These are phyloP conservation scores for Tetracladium setigerum DNA, from an alignment of 495 filamentous ascomycete genomes.

Conservation along the genomic window DNA sequence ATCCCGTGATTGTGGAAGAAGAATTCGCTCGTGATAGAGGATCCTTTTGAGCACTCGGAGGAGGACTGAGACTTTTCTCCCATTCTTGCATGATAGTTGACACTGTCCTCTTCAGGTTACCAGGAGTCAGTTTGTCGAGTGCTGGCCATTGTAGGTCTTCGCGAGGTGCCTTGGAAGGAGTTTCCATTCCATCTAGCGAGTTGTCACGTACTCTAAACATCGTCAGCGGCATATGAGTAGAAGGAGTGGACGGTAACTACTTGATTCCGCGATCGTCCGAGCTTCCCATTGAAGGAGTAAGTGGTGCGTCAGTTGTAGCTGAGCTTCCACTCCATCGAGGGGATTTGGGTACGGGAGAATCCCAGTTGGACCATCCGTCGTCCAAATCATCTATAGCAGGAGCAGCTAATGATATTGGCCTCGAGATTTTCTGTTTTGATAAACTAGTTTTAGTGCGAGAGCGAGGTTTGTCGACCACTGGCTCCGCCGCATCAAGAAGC, in stretches of 20 bases:
- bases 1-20: too few relatives aligned
- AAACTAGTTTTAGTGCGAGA: not conserved
- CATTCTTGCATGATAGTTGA: conserved; percentile 62
- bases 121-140: conserved; percentile 49
- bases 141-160: conserved; percentile 60
- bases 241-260: conserved; percentile 31
- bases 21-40: not conserved
- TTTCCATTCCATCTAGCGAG: conserved; percentile 9
- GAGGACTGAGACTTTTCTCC: conserved; percentile 39
- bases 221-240: conserved; percentile 9
- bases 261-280: conserved; percentile 45
- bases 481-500: conserved; percentile 26
- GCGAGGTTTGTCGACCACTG: conserved; percentile 9
- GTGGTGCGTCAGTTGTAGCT: conserved; percentile 21
- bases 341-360: conserved; percentile 44
- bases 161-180: conserved; percentile 19
- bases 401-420: conserved; percentile 25
- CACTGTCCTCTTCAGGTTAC: conserved; percentile 46
- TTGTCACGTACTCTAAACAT: conserved; percentile 38
- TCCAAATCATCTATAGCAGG: conserved; percentile 44
- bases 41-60: conserved; percentile 7
- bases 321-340: conserved; percentile 43
- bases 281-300: conserved; percentile 38
- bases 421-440: conserved; percentile 1
- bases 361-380: conserved; percentile 69